Evolutionary conservation across 2,329 filamentous ascomycete genomes (phyloP).

Genomic region (Calonectria hongkongensis): DNA sequence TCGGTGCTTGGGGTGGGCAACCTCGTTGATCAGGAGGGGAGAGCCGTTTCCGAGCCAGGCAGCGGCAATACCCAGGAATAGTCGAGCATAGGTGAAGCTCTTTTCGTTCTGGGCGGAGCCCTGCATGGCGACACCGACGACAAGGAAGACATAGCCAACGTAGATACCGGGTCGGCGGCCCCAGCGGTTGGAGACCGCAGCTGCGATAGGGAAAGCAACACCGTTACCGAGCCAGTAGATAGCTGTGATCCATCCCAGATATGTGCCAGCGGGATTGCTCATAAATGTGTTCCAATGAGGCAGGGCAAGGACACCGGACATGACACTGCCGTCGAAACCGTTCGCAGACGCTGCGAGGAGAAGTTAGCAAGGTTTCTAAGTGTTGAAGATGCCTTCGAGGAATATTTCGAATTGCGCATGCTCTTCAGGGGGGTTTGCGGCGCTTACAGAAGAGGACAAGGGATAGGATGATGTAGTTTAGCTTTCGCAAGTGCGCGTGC

Average conservation of each 20-base stretch:
- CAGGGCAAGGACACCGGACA: conserved; percentile 46
- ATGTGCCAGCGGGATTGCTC: conserved; percentile 43
- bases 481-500: conserved; percentile 39
- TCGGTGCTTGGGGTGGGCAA: conserved; percentile 43
- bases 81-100: conserved; percentile 42
- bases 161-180: conserved; percentile 42
- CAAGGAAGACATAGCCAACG: conserved; percentile 43
- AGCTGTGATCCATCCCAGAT: conserved; percentile 51
- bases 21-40: conserved; percentile 45
- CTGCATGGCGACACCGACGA: conserved; percentile 45
- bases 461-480: conserved; percentile 46
- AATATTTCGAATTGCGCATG: neutral
- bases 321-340: conserved; percentile 41
- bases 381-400: no score
- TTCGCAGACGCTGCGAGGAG: conserved; percentile 39
- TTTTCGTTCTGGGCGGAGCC: conserved; percentile 40
- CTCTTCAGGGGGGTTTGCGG: neutral
- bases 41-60: conserved; percentile 43
- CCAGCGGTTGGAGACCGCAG: conserved; percentile 40
- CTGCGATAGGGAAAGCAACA: conserved; percentile 43
- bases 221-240: conserved; percentile 52
- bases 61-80: conserved; percentile 44
- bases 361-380: conserved; percentile 2
- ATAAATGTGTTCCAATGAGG: conserved; percentile 50
- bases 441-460: conserved; percentile 43